phyloP scores from a whole-genome alignment of 1,284 basidiomycete genomes.

The Kwoniella shivajii region DNA sequence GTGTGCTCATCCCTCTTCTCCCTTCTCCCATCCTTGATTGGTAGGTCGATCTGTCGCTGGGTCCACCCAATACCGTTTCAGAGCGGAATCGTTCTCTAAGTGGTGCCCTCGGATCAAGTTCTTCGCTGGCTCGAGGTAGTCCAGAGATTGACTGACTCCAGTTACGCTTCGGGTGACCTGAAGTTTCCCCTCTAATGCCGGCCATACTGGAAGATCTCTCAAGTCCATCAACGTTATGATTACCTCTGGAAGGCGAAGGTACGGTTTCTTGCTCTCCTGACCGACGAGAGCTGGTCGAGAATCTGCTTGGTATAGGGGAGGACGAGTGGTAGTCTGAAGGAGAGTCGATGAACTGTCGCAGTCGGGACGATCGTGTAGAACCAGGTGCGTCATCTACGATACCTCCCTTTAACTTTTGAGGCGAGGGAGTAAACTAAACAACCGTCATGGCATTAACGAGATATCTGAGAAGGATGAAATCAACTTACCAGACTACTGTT shows the following conservation, averaged over 20 bases:
- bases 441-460: background rate
- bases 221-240: slow-evolving; percentile 13
- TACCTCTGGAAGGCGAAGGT: slow-evolving; percentile 6
- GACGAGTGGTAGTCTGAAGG: slow-evolving; percentile 9
- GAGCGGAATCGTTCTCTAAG: slow-evolving; percentile 19
- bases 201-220: slow-evolving; percentile 14
- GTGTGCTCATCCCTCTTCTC: slow-evolving; percentile 11
- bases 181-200: slow-evolving; percentile 6
- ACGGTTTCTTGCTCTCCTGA: slow-evolving; percentile 11
- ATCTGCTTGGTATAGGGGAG: slow-evolving; percentile 15
- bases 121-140: slow-evolving; percentile 16
- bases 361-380: slow-evolving; percentile 19
- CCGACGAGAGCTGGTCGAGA: slow-evolving; percentile 10
- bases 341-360: slow-evolving; percentile 16
- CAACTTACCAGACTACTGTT: slow-evolving; percentile 34
- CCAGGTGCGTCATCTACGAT: slow-evolving; percentile 9
- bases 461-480: background rate
- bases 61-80: slow-evolving; percentile 24
- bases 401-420: slow-evolving; percentile 17
- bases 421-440: slow-evolving; percentile 43
- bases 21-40: background rate
- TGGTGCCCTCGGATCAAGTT: slow-evolving; percentile 14
- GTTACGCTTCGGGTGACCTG: slow-evolving; percentile 20
- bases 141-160: slow-evolving; percentile 36
- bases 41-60: background rate